These are phyloP conservation scores for Lactarius sp. DNA, from an alignment of 768 basidiomycete genomes.

Conservation along the genomic window DNA sequence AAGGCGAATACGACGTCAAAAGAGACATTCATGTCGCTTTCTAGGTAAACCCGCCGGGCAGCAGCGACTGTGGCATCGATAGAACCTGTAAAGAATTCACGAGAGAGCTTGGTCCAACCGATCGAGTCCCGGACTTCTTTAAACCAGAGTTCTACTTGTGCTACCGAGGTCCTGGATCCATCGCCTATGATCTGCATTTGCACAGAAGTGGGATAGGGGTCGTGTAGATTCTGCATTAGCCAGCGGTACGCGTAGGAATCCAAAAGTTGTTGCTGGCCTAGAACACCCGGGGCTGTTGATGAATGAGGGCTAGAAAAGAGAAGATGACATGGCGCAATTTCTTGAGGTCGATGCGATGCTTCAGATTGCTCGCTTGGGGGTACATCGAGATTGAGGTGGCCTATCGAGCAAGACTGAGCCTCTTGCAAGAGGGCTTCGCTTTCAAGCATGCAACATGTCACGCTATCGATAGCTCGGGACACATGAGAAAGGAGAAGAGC, in stretches of 20 bases:
- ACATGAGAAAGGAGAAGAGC: slow-evolving; percentile 1
- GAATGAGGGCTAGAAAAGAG: background rate
- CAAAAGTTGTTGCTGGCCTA: slow-evolving; percentile 4
- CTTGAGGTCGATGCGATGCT: background rate
- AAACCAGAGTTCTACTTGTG: slow-evolving; percentile 24
- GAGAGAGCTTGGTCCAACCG: slow-evolving; percentile 25
- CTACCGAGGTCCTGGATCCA: slow-evolving; percentile 3
- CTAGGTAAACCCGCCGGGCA: slow-evolving; percentile 30
- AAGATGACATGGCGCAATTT: background rate
- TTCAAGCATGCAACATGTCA: background rate
- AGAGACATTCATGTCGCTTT: slow-evolving; percentile 16
- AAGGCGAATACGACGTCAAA: slow-evolving; percentile 28
- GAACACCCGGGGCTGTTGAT: background rate
- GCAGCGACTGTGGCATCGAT: slow-evolving; percentile 29
- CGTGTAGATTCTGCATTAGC: slow-evolving; percentile 36
- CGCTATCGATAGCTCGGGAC: background rate
- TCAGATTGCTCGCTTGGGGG: background rate
- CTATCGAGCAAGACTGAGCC: background rate
- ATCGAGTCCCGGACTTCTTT: slow-evolving; percentile 23
- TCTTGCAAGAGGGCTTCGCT: background rate
- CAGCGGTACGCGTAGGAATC: slow-evolving; percentile 7
- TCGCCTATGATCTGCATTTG: slow-evolving; percentile 14
- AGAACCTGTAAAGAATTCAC: slow-evolving; percentile 26
- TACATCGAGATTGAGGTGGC: background rate
- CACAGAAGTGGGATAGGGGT: slow-evolving; percentile 46